phyloP scores from a whole-genome alignment of 306 rosid species.

The Quercus robur region DNA sequence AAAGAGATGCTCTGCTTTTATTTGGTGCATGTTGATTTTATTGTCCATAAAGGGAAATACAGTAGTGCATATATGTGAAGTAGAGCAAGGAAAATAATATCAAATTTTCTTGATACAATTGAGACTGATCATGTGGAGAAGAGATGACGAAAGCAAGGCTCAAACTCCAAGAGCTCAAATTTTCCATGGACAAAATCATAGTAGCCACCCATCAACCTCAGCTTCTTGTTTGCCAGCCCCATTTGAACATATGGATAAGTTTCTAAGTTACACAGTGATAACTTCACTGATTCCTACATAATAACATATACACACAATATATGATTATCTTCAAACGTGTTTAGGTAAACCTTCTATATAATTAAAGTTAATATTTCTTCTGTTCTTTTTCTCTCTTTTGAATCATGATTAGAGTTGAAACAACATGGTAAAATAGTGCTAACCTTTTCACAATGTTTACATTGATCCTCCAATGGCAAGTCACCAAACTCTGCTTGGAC shows the following conservation, averaged over 20 bases:
- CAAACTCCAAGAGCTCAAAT: constrained; percentile 50
- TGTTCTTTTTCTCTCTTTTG: neutral
- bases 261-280: constrained; percentile 44
- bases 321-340: neutral
- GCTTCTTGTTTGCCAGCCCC: constrained; percentile 10
- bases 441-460: constrained; percentile 47
- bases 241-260: constrained; percentile 51
- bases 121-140: constrained; percentile 4
- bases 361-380: neutral
- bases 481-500: constrained; percentile 18
- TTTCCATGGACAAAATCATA: constrained; percentile 57
- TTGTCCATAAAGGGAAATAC: neutral
- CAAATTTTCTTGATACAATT: neutral
- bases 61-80: too few species aligned
- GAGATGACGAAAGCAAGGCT: constrained; percentile 15
- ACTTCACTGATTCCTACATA: constrained; percentile 62
- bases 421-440: neutral
- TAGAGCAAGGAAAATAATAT: neutral
- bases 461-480: constrained; percentile 7
- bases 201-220: constrained; percentile 47
- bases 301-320: neutral
- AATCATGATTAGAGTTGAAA: neutral
- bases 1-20: neutral
- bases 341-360: neutral
- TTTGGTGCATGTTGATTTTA: neutral